Conservation (phyloP, 2,329 filamentous ascomycete genomes). For the Fusarium illudens region DNA sequence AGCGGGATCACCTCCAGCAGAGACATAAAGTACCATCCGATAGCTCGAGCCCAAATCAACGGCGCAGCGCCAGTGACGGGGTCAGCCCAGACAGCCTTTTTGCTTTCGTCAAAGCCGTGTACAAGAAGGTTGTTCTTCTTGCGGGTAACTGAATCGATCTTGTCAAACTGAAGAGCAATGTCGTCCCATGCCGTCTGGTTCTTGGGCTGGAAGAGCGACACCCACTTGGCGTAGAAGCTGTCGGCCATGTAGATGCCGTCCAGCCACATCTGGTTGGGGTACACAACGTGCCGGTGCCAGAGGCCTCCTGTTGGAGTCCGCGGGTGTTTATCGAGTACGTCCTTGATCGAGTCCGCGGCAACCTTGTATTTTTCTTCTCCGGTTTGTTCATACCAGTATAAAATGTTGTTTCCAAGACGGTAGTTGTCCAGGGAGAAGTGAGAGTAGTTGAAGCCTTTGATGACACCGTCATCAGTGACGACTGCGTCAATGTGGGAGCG, state of each 20-base stretch:
- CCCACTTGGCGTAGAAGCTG: slow-evolving; percentile 53
- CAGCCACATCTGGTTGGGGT: slow-evolving; percentile 65
- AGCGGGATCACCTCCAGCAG: slow-evolving; percentile 59
- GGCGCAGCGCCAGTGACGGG: slow-evolving; percentile 59
- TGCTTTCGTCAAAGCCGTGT: slow-evolving; percentile 63
- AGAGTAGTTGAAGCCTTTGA: slow-evolving; percentile 55
- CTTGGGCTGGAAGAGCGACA: slow-evolving; percentile 45
- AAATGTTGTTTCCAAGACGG: slow-evolving; percentile 60
- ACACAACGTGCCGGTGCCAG: slow-evolving; percentile 58
- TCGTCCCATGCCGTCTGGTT: slow-evolving; percentile 55
- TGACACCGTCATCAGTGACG: slow-evolving; percentile 53
- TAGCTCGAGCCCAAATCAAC: slow-evolving; percentile 59
- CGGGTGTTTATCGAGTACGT: slow-evolving; percentile 57
- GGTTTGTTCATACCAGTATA: slow-evolving; percentile 58
- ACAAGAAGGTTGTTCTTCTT: slow-evolving; percentile 54
- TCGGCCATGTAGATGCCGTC: slow-evolving; percentile 63
- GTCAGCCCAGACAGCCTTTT: slow-evolving; percentile 60
- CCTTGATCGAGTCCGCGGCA: slow-evolving; percentile 56
- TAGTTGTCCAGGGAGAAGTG: slow-evolving; percentile 62
- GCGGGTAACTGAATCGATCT: slow-evolving; percentile 54
- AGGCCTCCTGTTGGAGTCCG: slow-evolving; percentile 60
- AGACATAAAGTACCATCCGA: slow-evolving; percentile 63
- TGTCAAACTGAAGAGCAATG: slow-evolving; percentile 53
- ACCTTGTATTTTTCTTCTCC: slow-evolving; percentile 57
- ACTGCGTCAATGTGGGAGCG: slow-evolving; percentile 56